Evolutionary conservation across 495 filamentous ascomycete species (phyloP).

Genomic region (Penicillium diatomitis): DNA sequence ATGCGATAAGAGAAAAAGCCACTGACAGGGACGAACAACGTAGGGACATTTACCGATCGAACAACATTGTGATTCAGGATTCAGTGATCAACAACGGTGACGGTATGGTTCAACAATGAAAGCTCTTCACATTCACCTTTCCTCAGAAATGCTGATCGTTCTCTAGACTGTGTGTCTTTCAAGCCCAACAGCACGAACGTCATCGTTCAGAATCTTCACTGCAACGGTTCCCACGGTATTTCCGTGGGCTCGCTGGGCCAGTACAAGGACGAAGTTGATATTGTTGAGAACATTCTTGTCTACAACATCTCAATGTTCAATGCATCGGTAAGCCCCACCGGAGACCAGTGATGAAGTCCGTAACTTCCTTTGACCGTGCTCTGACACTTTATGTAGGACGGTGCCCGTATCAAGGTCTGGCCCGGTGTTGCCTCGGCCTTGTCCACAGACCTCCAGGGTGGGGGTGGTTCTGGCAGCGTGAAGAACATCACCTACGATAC

Average conservation of each 20-base stretch:
- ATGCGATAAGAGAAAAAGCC: not conserved
- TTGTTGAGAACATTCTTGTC: conserved; percentile 55
- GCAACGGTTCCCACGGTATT: conserved; percentile 68
- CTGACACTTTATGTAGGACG: conserved; percentile 30
- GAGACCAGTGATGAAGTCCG: not conserved
- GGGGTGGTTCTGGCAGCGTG: conserved; percentile 47
- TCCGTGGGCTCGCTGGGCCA: conserved; percentile 61
- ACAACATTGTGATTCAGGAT: conserved; percentile 57
- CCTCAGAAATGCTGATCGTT: conserved; percentile 1
- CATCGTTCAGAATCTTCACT: conserved; percentile 58
- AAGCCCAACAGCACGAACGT: conserved; percentile 72
- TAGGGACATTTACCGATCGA: conserved; percentile 55
- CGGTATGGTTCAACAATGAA: conserved; percentile 22
- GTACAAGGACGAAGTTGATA: conserved; percentile 53
- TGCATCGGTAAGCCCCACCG: conserved; percentile 31
- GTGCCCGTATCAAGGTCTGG: conserved; percentile 67
- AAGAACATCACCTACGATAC: conserved; percentile 49
- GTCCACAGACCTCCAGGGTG: conserved; percentile 50
- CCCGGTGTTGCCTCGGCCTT: conserved; percentile 42
- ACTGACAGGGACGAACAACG: not conserved
- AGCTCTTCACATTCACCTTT: not conserved
- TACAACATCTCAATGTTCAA: conserved; percentile 61
- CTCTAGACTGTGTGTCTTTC: conserved; percentile 60
- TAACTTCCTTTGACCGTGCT: not conserved
- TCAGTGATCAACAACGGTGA: conserved; percentile 61